Evolutionary conservation across 2,329 filamentous ascomycete species (phyloP), one percentile per base, ranked within the genome.

Genomic region (Neocatenulostroma microsporum): DNA sequence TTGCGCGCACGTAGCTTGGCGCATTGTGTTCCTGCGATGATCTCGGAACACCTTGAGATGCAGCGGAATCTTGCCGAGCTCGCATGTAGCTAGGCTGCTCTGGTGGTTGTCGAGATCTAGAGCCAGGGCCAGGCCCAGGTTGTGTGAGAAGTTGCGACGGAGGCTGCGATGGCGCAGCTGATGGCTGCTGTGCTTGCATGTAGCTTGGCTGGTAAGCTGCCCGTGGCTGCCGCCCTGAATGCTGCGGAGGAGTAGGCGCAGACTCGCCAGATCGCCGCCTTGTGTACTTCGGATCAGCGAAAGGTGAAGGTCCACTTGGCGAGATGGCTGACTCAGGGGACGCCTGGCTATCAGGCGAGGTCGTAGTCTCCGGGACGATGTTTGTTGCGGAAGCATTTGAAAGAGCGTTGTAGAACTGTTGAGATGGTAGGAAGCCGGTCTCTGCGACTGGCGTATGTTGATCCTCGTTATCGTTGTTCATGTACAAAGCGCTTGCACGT

Each of bases 401-500:
- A 9, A 47, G 24, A 10, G 39, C 28, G 26, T 45, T 38, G 30
- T 47, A 47, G 30, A 40, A 40, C 13, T 47, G 21, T 7, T 31
- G 17, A 8, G 44, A 36, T 6, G 44, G 44, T n/a, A 38, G 28
- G 14, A 41, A 34, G n/a, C 44, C 44, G 10, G 15, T 25, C 18
- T 34, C 33, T 13, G 33, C 19, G 13, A 32, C 4, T 10, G 24
- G 31, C 29, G 26, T 34, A 21, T 45, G 34, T 3, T 46, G 40
- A 15, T 49, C 47, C 7, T 51, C 44, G n/a, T 46, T 43, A 11
- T 50, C 42, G 14, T 50, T 45, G 2, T 36, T 37, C n/a, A 50
- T 44, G 19, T 46, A 49, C 42, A 56, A 33, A 25, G 51, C 53
- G 34, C 55, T 58, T 3, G 52, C 53, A 24, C 54, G 43, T n/a